Conservation (phyloP, 192 early-diverging fungal species). For the Linnemannia schmuckeri region DNA sequence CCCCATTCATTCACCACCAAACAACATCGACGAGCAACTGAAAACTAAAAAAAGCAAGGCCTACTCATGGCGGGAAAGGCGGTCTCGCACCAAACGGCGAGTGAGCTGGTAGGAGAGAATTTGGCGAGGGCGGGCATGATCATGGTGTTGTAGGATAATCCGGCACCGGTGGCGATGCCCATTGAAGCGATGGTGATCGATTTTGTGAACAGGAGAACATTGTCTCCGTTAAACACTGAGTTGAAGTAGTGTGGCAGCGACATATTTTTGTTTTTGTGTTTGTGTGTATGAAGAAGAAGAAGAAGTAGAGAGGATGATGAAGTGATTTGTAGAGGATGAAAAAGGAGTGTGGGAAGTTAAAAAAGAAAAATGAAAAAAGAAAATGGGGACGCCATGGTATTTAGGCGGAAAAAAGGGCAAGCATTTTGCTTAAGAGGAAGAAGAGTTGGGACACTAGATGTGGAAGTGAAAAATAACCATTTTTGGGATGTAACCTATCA, state of each 20-base stretch:
- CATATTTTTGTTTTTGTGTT: neutral
- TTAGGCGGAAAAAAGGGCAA: neutral
- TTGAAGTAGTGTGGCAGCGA: neutral
- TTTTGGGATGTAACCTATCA: too few relatives aligned
- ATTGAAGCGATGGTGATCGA: constrained; percentile 22
- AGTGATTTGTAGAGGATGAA: neutral
- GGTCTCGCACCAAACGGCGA: constrained; percentile 12
- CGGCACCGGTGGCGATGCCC: constrained; percentile 19
- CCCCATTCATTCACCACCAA: neutral
- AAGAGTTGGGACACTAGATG: neutral
- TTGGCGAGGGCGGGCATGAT: constrained; percentile 27
- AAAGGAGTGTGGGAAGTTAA: neutral
- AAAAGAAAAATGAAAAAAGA: neutral
- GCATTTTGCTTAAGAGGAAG: neutral
- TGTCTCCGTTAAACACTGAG: constrained; percentile 17
- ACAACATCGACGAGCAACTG: neutral
- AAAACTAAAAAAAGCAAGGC: neutral
- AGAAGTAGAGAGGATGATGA: neutral
- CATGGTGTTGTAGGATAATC: constrained; percentile 16
- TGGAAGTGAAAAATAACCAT: neutral
- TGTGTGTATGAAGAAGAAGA: neutral
- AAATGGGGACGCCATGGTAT: neutral
- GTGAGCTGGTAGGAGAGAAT: neutral
- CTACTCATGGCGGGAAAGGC: constrained; percentile 17
- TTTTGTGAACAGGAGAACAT: constrained; percentile 21